A percentile compares a stretch with the other conserved stretches of the same genome.
Evolutionary conservation across 768 basidiomycete genomes (phyloP).

Genomic region (Macrocybe gigantea): DNA sequence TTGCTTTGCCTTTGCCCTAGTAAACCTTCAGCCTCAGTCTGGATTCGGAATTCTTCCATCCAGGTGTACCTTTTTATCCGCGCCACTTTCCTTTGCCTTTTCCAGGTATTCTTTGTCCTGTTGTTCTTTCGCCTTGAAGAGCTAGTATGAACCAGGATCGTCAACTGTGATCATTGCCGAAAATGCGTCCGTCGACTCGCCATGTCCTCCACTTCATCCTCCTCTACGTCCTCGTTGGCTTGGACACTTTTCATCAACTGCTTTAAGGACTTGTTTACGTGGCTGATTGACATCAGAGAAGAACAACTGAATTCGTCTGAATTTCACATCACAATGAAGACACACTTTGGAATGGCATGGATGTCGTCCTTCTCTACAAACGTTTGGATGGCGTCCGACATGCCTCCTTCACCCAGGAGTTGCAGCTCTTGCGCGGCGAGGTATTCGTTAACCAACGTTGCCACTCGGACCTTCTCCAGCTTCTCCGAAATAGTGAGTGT

Average conservation of each 20-base stretch:
- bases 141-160: conserved; percentile 27
- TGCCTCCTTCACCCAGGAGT: conserved; percentile 80
- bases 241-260: conserved; percentile 63
- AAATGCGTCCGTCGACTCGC: conserved; percentile 30
- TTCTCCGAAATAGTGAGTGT: conserved; percentile 64
- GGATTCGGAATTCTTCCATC: not conserved
- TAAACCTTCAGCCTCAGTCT: not conserved
- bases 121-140: conserved; percentile 63
- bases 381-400: conserved; percentile 91
- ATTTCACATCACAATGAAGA: conserved; percentile 9
- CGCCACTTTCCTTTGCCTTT: conserved; percentile 30
- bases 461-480: conserved; percentile 76
- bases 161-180: not conserved
- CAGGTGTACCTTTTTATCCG: conserved; percentile 36
- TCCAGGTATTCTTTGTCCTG: conserved; percentile 61
- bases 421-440: conserved; percentile 90
- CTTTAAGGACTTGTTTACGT: conserved; percentile 57
- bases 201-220: conserved; percentile 69
- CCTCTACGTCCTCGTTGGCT: conserved; percentile 59
- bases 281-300: conserved; percentile 32
- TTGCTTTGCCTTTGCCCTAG: conserved; percentile 49
- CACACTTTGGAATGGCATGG: conserved; percentile 84
- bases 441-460: conserved; percentile 88
- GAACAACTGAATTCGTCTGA: conserved; percentile 4
- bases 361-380: conserved; percentile 98